A percentile compares a stretch with the other conserved stretches of the same genome.
These are phyloP conservation scores for Salvia splendens DNA, from an alignment of 257 asterid species.

Conservation along the genomic window DNA sequence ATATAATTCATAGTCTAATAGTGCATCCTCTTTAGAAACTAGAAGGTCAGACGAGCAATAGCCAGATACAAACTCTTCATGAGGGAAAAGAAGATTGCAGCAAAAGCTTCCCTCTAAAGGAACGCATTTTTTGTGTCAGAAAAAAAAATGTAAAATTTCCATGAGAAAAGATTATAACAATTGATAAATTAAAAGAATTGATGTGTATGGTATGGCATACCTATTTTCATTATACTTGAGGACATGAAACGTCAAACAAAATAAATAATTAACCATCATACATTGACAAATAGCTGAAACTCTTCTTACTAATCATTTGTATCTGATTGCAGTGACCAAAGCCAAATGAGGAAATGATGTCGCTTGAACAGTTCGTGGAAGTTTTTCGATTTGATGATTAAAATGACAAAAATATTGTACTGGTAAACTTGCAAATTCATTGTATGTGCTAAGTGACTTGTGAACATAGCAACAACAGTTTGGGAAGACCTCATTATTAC, in stretches of 20 bases:
- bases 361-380: too few relatives aligned
- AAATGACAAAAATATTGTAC: background rate
- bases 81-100: constrained; percentile 69
- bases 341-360: too few relatives aligned
- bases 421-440: background rate
- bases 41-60: constrained; percentile 96
- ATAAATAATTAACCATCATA: too few relatives aligned
- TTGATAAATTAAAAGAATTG: background rate
- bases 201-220: too few relatives aligned
- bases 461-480: background rate
- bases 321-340: too few relatives aligned
- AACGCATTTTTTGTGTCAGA: constrained; percentile 36
- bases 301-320: too few relatives aligned
- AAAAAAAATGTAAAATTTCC: background rate
- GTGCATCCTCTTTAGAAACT: constrained; percentile 73
- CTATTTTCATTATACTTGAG: background rate
- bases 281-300: too few relatives aligned
- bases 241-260: too few relatives aligned
- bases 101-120: constrained; percentile 86
- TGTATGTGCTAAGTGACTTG: background rate
- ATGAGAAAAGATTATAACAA: too few relatives aligned
- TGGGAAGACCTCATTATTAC: constrained; percentile 14
- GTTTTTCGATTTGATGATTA: background rate
- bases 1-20: constrained; percentile 67
- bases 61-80: constrained; percentile 78